Conservation (phyloP, 441 rosid species). For the Jatropha multifida region DNA sequence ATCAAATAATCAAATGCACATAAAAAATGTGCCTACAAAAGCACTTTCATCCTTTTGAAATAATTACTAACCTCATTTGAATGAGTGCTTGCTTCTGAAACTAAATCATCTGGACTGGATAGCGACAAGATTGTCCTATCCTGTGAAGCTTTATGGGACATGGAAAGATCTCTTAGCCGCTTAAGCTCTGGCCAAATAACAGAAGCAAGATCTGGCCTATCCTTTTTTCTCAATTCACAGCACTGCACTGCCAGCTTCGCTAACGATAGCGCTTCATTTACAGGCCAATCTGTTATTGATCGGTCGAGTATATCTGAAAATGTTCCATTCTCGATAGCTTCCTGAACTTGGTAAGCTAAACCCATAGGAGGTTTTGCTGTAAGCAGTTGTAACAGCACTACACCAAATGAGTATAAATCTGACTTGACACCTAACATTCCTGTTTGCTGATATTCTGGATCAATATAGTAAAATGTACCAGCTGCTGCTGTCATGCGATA, state of each 20-base stretch:
- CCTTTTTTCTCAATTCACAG: constrained; percentile 73
- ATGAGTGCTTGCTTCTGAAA: constrained; percentile 1
- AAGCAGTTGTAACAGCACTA: constrained; percentile 68
- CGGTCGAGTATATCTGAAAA: constrained; percentile 61
- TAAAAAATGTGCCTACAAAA: not conserved
- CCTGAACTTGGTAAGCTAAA: constrained; percentile 44
- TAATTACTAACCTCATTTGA: constrained; percentile 30
- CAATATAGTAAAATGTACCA: constrained; percentile 87
- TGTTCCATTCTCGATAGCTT: constrained; percentile 48
- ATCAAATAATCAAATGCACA: not conserved
- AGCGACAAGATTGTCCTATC: constrained; percentile 2
- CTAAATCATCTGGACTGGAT: constrained; percentile 11
- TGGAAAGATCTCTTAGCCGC: constrained; percentile 43
- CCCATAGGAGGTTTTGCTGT: constrained; percentile 76
- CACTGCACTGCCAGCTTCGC: constrained; percentile 69
- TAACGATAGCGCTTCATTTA: constrained; percentile 52
- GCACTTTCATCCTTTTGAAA: constrained; percentile 7
- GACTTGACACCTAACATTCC: constrained; percentile 82
- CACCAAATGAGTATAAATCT: constrained; percentile 72
- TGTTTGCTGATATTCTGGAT: constrained; percentile 85
- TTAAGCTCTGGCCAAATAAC: constrained; percentile 62
- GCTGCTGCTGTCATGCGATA: constrained; percentile 71
- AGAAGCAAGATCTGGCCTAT: constrained; percentile 71
- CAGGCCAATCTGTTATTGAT: constrained; percentile 63
- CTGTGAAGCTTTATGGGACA: constrained; percentile 20